Base-by-base conservation (phyloP, 2,329 filamentous ascomycete genomes). In the Didymellaceae sp. region DNA sequence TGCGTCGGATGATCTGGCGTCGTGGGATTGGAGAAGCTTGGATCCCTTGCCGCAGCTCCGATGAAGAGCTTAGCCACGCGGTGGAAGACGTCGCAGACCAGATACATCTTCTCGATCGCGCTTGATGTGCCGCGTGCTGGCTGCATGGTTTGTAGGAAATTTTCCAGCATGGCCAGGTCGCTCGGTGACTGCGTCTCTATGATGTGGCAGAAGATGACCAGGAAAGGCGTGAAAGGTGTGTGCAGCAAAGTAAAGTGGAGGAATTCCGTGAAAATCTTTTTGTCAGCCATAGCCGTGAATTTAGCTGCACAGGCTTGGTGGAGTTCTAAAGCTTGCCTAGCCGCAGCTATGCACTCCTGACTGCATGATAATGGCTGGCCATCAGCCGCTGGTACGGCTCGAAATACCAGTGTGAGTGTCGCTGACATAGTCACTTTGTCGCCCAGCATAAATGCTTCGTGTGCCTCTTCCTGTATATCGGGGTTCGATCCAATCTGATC, bases 391-490 rank as follows among this genome's bases (percentile, higher is more conserved):
- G 65, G 64, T 30, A 65, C 49, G 1, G 70, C 71, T 14, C 68
- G 61, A 2, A 75, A 63, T 26, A 76, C 66, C 14, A 74, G 44
- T 2, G 66, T 61, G 5, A 75, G 65, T 1, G 73, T 49, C 0
- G 74, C 74, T 13, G 63, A 63, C 17, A 74, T 62, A 17, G 68
- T 74, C 8, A 75, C 66, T 0, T 74, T 52, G 9, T 75, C 71
- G 9, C 38, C 45, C 5, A 53, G 16, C 50, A 53, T 39, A 20
- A 53, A 48, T 57, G 67, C 30, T 68, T 66, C 6, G 70, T 59
- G 55, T 71, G 73, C 2, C 71, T 54, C 18, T 56, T 42, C 25
- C 54, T 59, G 7, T 70, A 68, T 11, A 44, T 41, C 26, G 45
- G 46, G 13, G 21, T 37, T 26, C 48, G 25, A 6, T 21, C 43